Evolutionary conservation across 352 stramenopile species (phyloP), one percentile per base, ranked within the genome.

Genomic region (Globisporangium emineosum): DNA sequence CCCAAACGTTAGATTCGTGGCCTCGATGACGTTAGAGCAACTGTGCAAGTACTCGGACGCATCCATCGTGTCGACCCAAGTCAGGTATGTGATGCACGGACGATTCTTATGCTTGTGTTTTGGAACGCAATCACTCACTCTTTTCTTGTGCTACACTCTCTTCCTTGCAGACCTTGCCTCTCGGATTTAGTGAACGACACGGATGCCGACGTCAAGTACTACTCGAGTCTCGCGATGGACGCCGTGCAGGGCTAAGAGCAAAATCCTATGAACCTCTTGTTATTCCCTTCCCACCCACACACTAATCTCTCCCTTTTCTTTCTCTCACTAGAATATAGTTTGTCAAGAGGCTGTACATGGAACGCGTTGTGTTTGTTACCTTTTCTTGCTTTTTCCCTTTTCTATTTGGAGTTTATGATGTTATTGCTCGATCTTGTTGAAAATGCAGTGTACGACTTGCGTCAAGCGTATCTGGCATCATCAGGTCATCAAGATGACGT

Each of bases 141-240:
- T 15, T 30, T 4, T 29, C 5, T 49, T 32, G 37, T 19, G 57
- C 13, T 32, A 17, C 21, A 23, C 15, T 25, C 57, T 51, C 2
- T 47, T 57, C n/a, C n/a, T 21, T 60, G 45, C 60, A 91, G 85
- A 79, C 79, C 86, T 55, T 92, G 86, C 66, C 72, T 94, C 56
- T 77, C 79, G 56, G 79, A 91, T 53, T 69, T 94, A 56, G 78
- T 85, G 65, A 89, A 84, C 75, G 86, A 94, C 69, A 75, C 72
- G 54, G 86, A 94, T 70, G 81, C 79, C 52, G 86, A 94, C 70
- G 86, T 94, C 66, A 94, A 94, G 80, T 94, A 90, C 77, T 94
- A 89, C 74, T 87, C 86, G 72, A 88, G 79, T 73, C 73, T 91
- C 62, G 86, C 86, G 57, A 67, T 94, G 67, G 86, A 94, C 67